Evolutionary conservation across 441 rosid species (phyloP).

Genomic region (Adansonia rubrostipa): DNA sequence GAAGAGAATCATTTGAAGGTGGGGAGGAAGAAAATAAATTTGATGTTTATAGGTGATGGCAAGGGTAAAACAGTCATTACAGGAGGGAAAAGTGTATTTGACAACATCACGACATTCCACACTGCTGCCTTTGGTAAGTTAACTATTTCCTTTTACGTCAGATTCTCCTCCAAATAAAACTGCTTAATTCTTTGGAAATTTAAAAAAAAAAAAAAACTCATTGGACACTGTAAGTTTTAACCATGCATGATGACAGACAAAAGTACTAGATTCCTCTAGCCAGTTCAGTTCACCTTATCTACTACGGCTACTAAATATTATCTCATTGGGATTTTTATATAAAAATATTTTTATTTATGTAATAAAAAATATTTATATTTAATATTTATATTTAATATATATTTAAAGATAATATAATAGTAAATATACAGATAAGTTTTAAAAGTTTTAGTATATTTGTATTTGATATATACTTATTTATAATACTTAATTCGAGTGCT

Average conservation of each 20-base stretch:
- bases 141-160: neutral
- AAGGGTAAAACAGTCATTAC: slow-evolving; percentile 78
- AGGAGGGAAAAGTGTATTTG: slow-evolving; percentile 61
- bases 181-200: neutral
- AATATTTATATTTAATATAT: too few relatives aligned
- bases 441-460: too few relatives aligned
- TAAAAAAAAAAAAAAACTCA: neutral
- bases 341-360: too few relatives aligned
- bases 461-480: too few relatives aligned
- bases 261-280: neutral
- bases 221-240: neutral
- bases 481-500: too few relatives aligned
- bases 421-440: too few relatives aligned
- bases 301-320: too few relatives aligned
- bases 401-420: too few relatives aligned
- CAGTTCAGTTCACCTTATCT: neutral
- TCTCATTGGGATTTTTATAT: too few relatives aligned
- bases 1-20: slow-evolving; percentile 76
- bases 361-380: too few relatives aligned
- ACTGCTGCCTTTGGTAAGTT: slow-evolving; percentile 85
- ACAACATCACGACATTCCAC: slow-evolving; percentile 79
- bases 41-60: slow-evolving; percentile 96
- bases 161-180: neutral
- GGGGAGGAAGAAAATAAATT: slow-evolving; percentile 77
- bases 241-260: neutral